phyloP scores from a whole-genome alignment of 169 alveolate species.

The Eimeria tenella region DNA sequence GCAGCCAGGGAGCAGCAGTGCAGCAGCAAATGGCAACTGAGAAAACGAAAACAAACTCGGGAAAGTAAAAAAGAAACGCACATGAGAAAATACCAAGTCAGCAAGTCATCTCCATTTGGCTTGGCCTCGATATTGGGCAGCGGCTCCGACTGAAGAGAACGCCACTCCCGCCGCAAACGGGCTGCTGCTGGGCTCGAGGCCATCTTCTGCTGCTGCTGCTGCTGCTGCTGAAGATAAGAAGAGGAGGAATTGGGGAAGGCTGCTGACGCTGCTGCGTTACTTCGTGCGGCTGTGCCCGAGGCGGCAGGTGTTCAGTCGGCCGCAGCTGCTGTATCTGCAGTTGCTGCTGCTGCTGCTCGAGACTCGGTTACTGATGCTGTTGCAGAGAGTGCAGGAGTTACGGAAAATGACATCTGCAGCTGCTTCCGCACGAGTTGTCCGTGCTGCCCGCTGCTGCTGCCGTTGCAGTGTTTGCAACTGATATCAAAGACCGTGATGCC shows the following conservation, averaged over 20 bases:
- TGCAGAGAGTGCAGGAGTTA: too few relatives aligned
- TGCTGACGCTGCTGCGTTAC: too few relatives aligned
- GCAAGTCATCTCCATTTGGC: constrained; percentile 40
- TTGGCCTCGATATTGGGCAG: constrained; percentile 8
- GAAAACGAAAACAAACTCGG: not conserved
- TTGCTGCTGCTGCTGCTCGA: not conserved
- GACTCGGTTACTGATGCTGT: too few relatives aligned
- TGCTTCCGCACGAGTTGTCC: too few relatives aligned
- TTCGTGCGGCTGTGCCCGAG: too few relatives aligned
- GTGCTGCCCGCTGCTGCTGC: too few relatives aligned
- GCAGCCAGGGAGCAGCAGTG: not conserved
- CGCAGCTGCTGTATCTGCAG: too few relatives aligned
- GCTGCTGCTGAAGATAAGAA: not conserved
- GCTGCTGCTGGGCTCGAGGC: not conserved
- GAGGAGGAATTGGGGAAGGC: too few relatives aligned
- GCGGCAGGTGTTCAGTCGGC: too few relatives aligned
- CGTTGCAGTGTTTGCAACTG: too few relatives aligned
- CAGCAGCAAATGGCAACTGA: not conserved
- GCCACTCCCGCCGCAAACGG: not conserved
- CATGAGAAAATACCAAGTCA: constrained; percentile 68
- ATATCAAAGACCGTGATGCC: too few relatives aligned
- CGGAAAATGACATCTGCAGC: too few relatives aligned
- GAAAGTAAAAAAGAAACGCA: not conserved
- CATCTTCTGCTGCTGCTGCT: not conserved
- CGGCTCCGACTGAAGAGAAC: not conserved